These are phyloP conservation scores for Syzygium jambos DNA, from an alignment of 345 rosid genomes.

Conservation along the genomic window DNA sequence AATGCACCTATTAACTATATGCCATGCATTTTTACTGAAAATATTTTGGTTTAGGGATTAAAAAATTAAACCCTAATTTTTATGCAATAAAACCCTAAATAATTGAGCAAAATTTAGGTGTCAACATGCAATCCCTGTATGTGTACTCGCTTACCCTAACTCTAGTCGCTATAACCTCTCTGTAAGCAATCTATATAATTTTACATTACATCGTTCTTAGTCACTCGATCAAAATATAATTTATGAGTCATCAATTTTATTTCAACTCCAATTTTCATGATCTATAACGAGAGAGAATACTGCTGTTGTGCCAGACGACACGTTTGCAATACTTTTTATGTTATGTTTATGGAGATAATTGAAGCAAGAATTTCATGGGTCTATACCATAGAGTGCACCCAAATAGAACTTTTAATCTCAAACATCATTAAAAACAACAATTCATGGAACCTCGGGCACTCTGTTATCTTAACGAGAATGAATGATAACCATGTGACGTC, in stretches of 20 bases:
- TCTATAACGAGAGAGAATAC: no score
- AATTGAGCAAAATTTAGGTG: no score
- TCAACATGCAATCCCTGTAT: no score
- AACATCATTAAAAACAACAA: not conserved
- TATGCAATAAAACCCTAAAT: no score
- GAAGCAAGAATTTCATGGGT: not conserved
- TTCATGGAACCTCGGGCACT: not conserved
- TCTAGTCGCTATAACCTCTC: no score
- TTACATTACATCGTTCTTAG: no score
- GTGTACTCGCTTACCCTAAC: rapidly evolving
- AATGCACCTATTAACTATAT: no score
- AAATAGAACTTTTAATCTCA: not conserved
- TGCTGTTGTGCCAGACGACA: not conserved
- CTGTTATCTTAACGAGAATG: not conserved
- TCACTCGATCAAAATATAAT: not conserved
- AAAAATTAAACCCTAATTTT: no score
- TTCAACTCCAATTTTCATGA: no score
- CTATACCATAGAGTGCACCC: not conserved
- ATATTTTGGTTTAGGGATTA: no score
- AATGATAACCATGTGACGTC: not conserved
- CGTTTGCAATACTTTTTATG: not conserved
- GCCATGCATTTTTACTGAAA: no score
- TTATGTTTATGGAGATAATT: not conserved
- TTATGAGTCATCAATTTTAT: not conserved
- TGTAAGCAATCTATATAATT: no score